Evolutionary conservation across 108 stramenopile species (phyloP).

Genomic region (Nitzschia palea): DNA sequence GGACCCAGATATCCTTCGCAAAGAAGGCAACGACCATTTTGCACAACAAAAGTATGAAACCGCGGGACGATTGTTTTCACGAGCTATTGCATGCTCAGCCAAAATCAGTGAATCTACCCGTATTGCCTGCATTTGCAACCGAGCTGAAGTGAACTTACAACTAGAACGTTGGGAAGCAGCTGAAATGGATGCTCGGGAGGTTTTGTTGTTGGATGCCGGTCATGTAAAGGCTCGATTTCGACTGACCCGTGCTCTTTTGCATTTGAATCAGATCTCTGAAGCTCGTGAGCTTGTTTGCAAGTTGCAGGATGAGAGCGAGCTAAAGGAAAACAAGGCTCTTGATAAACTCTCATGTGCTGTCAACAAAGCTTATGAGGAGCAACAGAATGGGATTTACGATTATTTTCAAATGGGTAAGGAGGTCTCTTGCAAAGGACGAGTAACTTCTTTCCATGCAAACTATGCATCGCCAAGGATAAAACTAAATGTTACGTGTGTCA

Average conservation of each 20-base stretch:
- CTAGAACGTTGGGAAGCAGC: slow-evolving; percentile 14
- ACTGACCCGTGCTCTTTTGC: slow-evolving; percentile 17
- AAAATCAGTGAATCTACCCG: neutral
- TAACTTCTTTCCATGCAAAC: too few relatives aligned
- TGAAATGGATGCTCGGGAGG: neutral
- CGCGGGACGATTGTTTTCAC: neutral
- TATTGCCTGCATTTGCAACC: slow-evolving; percentile 22
- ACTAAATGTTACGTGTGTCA: too few relatives aligned
- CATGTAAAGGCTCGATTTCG: slow-evolving; percentile 23
- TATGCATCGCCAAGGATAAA: too few relatives aligned
- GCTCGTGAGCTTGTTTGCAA: neutral
- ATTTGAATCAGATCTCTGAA: neutral
- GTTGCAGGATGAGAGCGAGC: too few relatives aligned
- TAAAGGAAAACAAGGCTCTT: too few relatives aligned
- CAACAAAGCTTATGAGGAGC: too few relatives aligned
- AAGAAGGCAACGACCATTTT: neutral
- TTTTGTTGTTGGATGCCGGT: slow-evolving; percentile 11
- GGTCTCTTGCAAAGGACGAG: too few relatives aligned
- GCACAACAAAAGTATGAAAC: neutral
- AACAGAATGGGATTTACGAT: too few relatives aligned
- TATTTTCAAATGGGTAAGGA: too few relatives aligned
- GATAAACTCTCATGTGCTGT: too few relatives aligned
- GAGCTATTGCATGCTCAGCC: slow-evolving; percentile 8
- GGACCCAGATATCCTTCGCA: too few relatives aligned
- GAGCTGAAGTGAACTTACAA: slow-evolving; percentile 10